A percentile compares a stretch with the other conserved stretches of the same genome.
These are phyloP conservation scores for Rosa multiflora DNA, from an alignment of 306 rosid genomes.

Conservation along the genomic window DNA sequence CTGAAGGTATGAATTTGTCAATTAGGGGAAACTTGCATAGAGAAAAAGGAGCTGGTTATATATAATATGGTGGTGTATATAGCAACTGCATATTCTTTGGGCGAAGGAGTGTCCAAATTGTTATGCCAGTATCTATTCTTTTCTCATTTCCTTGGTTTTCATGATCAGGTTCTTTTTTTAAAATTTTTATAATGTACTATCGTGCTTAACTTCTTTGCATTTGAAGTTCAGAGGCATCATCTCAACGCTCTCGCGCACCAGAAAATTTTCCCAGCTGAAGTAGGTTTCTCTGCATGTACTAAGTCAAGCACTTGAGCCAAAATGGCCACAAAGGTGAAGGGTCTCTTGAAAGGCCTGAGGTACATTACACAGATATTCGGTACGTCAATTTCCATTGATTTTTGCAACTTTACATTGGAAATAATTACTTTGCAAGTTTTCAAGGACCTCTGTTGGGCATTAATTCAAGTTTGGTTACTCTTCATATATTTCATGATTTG, in stretches of 20 bases:
- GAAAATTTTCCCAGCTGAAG: conserved; percentile 19
- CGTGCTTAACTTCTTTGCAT: conserved; percentile 4
- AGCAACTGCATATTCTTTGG: conserved; percentile 18
- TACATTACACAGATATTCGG: conserved; percentile 89
- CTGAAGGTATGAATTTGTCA: conserved; percentile 15
- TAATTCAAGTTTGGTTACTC: neutral
- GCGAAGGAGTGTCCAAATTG: neutral
- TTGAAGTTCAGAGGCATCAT: conserved; percentile 28
- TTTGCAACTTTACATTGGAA: neutral
- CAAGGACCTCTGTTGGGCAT: neutral
- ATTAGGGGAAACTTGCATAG: neutral
- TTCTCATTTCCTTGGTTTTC: conserved; percentile 11
- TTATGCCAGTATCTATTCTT: conserved; percentile 5
- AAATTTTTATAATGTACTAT: neutral
- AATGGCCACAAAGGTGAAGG: conserved; percentile 63
- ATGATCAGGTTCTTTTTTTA: neutral
- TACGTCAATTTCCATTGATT: conserved; percentile 25
- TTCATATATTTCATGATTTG: neutral
- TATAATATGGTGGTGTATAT: neutral
- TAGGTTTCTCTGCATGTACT: conserved; percentile 21
- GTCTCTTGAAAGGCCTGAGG: conserved; percentile 78
- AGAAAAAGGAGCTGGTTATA: neutral
- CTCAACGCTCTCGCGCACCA: neutral
- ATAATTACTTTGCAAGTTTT: neutral
- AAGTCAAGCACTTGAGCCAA: conserved; percentile 18